Conservation (phyloP, 208 protist species). For the Wallacemonas sp. region DNA sequence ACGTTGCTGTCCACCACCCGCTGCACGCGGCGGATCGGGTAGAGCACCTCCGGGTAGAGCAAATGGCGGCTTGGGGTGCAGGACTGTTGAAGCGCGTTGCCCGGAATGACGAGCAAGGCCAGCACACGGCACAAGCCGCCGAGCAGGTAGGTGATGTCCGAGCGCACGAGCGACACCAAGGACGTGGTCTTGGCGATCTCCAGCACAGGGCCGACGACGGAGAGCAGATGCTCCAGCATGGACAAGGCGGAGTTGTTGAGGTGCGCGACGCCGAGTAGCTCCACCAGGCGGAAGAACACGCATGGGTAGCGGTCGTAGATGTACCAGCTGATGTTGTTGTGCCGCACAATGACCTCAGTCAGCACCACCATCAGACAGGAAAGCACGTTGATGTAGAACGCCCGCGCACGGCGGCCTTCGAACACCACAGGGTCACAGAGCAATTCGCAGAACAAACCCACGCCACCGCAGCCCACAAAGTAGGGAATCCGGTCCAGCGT, state of each 20-base stretch:
- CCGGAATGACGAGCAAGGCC: slow-evolving; percentile 69
- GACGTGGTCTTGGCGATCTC: slow-evolving; percentile 67
- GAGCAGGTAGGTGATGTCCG: slow-evolving; percentile 33
- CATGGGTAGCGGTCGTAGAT: slow-evolving; percentile 79
- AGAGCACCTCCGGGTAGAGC: slow-evolving; percentile 56
- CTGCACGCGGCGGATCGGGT: slow-evolving; percentile 64
- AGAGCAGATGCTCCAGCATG: slow-evolving; percentile 71
- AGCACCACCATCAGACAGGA: slow-evolving; percentile 40
- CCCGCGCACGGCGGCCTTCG: slow-evolving; percentile 12
- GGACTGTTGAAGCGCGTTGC: slow-evolving; percentile 43
- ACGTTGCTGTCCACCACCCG: slow-evolving; percentile 85
- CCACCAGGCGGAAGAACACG: slow-evolving; percentile 73
- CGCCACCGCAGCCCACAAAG: slow-evolving; percentile 68
- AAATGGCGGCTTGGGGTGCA: slow-evolving; percentile 41
- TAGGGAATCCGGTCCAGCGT: slow-evolving; percentile 42
- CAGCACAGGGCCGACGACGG: slow-evolving; percentile 71
- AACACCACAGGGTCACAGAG: slow-evolving; percentile 54
- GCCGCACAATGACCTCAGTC: slow-evolving; percentile 66
- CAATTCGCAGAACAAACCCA: slow-evolving; percentile 66
- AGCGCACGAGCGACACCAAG: slow-evolving; percentile 56
- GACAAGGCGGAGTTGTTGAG: slow-evolving; percentile 33
- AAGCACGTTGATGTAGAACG: slow-evolving; percentile 38
- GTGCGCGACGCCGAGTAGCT: slow-evolving; percentile 52
- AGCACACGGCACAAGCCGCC: slow-evolving; percentile 67
- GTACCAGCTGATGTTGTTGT: slow-evolving; percentile 77